Percentiles rank a stretch among this genome's conserved stretches.
Evolutionary conservation across 106 monocot genomes (phyloP).

Genomic region (Apostasia ramifera): DNA sequence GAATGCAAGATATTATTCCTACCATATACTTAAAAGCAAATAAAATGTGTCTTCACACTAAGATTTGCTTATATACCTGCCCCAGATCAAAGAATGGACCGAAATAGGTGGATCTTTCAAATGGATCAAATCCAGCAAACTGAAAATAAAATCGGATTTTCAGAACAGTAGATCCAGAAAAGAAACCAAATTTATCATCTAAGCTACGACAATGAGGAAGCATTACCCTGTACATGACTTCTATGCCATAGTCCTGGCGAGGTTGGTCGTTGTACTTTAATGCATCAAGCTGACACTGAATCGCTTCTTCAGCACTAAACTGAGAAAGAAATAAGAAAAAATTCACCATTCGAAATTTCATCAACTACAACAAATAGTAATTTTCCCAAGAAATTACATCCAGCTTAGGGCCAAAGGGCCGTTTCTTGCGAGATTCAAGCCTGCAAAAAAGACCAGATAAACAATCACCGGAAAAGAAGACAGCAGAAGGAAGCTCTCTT

Average conservation of each 20-base stretch:
- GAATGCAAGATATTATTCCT: background rate
- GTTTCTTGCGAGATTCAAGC: conserved; percentile 64
- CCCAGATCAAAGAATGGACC: conserved; percentile 87
- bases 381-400: conserved; percentile 32
- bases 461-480: background rate
- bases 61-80: conserved; percentile 40
- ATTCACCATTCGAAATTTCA: too few relatives aligned
- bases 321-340: conserved; percentile 26
- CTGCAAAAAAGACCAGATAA: conserved; percentile 15
- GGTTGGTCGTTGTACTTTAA: conserved; percentile 91
- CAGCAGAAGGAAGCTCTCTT: too few relatives aligned
- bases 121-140: conserved; percentile 98
- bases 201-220: background rate
- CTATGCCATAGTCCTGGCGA: conserved; percentile 81
- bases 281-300: conserved; percentile 76
- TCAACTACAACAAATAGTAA: background rate
- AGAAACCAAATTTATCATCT: background rate
- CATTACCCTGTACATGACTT: conserved; percentile 92
- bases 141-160: conserved; percentile 15
- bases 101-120: conserved; percentile 89
- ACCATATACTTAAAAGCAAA: background rate
- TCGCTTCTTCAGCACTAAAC: conserved; percentile 90
- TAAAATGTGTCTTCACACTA: background rate
- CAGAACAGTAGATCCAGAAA: background rate
- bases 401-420: conserved; percentile 77